A percentile compares a stretch with the other conserved stretches of the same genome.
Conservation (phyloP, 495 filamentous ascomycete species). For the Bacidia gigantensis region DNA sequence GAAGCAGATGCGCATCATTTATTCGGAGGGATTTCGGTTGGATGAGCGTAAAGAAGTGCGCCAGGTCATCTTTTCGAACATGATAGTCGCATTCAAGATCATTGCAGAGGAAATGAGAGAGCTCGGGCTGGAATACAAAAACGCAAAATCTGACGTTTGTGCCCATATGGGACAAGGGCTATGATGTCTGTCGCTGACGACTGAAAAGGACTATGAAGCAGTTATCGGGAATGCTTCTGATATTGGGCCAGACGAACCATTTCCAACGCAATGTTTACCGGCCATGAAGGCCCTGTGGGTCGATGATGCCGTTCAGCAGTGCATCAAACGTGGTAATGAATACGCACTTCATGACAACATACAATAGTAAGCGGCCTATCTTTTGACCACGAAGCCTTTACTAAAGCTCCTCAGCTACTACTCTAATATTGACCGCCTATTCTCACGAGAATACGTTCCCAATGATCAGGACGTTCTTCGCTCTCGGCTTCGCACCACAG, state of each 20-base stretch:
- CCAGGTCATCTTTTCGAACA: slow-evolving; percentile 86
- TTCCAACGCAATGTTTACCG: slow-evolving; percentile 53
- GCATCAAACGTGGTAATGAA: slow-evolving; percentile 82
- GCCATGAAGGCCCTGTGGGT: slow-evolving; percentile 78
- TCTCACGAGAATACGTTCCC: slow-evolving; percentile 77
- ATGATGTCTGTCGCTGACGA: not conserved
- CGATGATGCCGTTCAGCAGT: slow-evolving; percentile 70
- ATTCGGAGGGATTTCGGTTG: slow-evolving; percentile 81
- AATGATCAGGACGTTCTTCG: slow-evolving; percentile 93
- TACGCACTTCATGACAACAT: slow-evolving; percentile 93
- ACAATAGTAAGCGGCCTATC: slow-evolving; percentile 58
- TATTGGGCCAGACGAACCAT: slow-evolving; percentile 59
- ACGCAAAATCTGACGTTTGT: slow-evolving; percentile 66
- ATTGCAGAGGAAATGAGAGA: slow-evolving; percentile 90
- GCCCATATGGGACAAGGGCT: not conserved
- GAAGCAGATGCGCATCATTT: slow-evolving; percentile 99
- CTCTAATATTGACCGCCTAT: slow-evolving; percentile 75
- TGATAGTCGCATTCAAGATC: slow-evolving; percentile 76
- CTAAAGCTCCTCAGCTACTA: slow-evolving; percentile 60
- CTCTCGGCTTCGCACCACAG: slow-evolving; percentile 83
- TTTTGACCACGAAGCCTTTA: slow-evolving; percentile 1
- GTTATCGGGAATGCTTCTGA: slow-evolving; percentile 35
- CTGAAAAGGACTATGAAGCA: slow-evolving; percentile 13
- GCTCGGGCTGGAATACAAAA: slow-evolving; percentile 61
- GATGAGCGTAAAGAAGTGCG: slow-evolving; percentile 87